These are phyloP conservation scores for Vickermania spadyakhi DNA, from an alignment of 208 protist genomes.

Conservation along the genomic window DNA sequence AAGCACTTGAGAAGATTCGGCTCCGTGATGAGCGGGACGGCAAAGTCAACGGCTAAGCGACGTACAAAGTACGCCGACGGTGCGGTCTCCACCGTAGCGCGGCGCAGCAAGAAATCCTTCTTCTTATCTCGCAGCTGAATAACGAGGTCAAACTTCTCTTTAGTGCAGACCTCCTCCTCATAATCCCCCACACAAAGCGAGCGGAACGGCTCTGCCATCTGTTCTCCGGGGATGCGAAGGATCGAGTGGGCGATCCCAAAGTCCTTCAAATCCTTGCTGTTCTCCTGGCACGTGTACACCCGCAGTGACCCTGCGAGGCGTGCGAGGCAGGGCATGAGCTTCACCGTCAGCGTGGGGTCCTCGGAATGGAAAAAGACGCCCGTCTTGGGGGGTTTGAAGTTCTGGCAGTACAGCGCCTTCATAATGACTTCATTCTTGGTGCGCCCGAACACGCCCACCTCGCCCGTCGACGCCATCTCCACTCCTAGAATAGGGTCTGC, in stretches of 20 bases:
- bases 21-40: constrained; percentile 83
- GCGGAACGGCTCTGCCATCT: constrained; percentile 2
- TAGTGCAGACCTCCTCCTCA: constrained; percentile 42
- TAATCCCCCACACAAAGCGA: constrained; percentile 10
- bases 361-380: constrained; percentile 87
- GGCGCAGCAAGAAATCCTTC: constrained; percentile 71
- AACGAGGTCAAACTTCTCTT: constrained; percentile 78
- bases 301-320: constrained; percentile 26
- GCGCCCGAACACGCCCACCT: constrained; percentile 95
- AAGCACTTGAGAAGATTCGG: constrained; percentile 72
- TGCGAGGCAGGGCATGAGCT: constrained; percentile 43
- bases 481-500: constrained; percentile 98
- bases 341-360: constrained; percentile 27
- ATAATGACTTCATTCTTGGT: constrained; percentile 85
- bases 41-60: constrained; percentile 87
- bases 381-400: constrained; percentile 64
- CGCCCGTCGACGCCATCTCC: constrained; percentile 97
- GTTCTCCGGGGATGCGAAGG: constrained; percentile 22
- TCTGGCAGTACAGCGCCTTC: constrained; percentile 83
- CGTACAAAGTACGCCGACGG: constrained; percentile 82
- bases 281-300: constrained; percentile 68
- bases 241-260: constrained; percentile 66
- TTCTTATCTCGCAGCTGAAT: constrained; percentile 84
- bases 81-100: constrained; percentile 53
- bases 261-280: constrained; percentile 67